These are phyloP conservation scores for Ambrosia trifida DNA, from an alignment of 129 eudicot species.

Conservation along the genomic window DNA sequence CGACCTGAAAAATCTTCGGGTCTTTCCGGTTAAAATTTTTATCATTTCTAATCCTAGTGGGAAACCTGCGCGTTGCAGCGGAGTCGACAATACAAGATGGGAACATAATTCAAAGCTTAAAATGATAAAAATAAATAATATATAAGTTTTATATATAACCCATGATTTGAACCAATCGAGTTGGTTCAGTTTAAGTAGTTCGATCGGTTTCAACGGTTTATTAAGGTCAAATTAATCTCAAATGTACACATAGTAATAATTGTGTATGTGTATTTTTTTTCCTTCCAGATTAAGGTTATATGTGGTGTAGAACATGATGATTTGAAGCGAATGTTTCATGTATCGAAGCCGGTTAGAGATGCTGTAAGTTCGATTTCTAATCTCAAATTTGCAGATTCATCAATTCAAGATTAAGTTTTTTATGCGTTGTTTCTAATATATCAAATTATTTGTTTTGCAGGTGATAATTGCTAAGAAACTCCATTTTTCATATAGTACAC, in stretches of 20 bases:
- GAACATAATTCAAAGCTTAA: too few species aligned
- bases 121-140: too few species aligned
- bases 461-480: slow-evolving; percentile 62
- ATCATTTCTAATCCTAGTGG: too few species aligned
- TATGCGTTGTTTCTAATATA: neutral
- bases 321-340: slow-evolving; percentile 71
- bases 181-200: neutral
- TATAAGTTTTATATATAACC: too few species aligned
- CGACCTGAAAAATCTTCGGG: too few species aligned
- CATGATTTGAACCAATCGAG: neutral
- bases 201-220: neutral
- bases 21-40: too few species aligned
- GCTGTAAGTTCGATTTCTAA: slow-evolving; percentile 58
- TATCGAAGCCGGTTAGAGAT: slow-evolving; percentile 66
- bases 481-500: slow-evolving; percentile 81
- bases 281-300: slow-evolving; percentile 67
- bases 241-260: slow-evolving; percentile 4
- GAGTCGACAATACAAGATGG: too few species aligned
- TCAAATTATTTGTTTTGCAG: slow-evolving; percentile 38
- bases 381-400: neutral
- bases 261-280: slow-evolving; percentile 22
- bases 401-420: neutral
- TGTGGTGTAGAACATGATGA: slow-evolving; percentile 97
- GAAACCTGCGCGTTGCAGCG: too few species aligned
- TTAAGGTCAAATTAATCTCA: neutral